Evolutionary conservation across 352 stramenopile species (phyloP).

Genomic region (Phytophthora syringae): DNA sequence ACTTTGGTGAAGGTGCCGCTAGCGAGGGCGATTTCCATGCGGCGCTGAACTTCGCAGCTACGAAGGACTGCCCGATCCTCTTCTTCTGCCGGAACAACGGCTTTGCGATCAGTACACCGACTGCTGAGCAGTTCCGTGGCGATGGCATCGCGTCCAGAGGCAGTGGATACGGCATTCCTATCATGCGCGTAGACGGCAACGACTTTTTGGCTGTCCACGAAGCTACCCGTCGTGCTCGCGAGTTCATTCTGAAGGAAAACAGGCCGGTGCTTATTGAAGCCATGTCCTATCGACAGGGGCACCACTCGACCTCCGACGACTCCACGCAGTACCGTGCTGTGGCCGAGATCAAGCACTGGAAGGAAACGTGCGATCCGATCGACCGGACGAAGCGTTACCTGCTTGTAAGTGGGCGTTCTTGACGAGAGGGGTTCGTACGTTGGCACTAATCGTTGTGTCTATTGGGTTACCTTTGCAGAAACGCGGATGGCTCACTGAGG

Average conservation of each 20-base stretch:
- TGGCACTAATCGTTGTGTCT: no score
- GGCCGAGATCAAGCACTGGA: conserved; percentile 94
- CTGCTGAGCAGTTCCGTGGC: conserved; percentile 96
- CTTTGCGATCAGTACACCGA: conserved; percentile 97
- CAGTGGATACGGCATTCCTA: conserved; percentile 96
- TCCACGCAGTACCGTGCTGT: conserved; percentile 94
- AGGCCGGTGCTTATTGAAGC: conserved; percentile 96
- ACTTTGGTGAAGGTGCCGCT: conserved; percentile 98
- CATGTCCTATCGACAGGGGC: conserved; percentile 98
- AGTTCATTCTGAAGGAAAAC: conserved; percentile 90
- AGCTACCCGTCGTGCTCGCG: conserved; percentile 89
- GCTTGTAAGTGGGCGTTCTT: conserved; percentile 47
- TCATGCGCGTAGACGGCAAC: conserved; percentile 98
- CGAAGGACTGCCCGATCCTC: conserved; percentile 94
- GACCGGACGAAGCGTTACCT: conserved; percentile 93
- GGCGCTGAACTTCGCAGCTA: conserved; percentile 96
- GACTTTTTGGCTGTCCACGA: conserved; percentile 97
- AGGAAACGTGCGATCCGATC: conserved; percentile 91
- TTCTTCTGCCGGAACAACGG: conserved; percentile 99
- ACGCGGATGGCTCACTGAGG: conserved; percentile 89
- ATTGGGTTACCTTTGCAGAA: conserved; percentile 40
- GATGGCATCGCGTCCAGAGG: conserved; percentile 96
- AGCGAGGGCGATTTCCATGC: conserved; percentile 98
- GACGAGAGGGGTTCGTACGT: no score
- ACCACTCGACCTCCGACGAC: conserved; percentile 99